Conservation (phyloP, 2,329 filamentous ascomycete genomes). For the Xylaria sp. region DNA sequence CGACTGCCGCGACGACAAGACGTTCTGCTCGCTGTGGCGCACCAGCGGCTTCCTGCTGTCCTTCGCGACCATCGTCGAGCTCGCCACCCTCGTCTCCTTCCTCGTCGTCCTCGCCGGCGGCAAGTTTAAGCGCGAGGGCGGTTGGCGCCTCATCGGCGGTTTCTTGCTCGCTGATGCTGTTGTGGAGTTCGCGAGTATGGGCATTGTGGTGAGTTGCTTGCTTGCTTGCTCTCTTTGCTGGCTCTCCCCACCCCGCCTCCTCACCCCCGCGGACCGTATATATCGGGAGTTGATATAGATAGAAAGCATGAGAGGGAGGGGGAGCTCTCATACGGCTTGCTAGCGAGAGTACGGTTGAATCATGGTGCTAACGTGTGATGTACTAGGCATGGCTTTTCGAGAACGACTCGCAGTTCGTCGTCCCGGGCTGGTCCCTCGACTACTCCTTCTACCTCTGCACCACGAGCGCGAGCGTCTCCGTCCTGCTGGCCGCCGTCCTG, state of each 20-base stretch:
- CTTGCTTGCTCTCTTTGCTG: background rate
- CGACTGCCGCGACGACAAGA: slow-evolving; percentile 75
- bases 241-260: background rate
- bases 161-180: slow-evolving; percentile 73
- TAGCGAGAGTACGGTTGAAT: background rate
- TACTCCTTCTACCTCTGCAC: slow-evolving; percentile 80
- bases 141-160: slow-evolving; percentile 80
- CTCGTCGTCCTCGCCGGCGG: slow-evolving; percentile 81
- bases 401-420: slow-evolving; percentile 83
- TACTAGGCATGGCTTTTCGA: slow-evolving; percentile 82
- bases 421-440: slow-evolving; percentile 82
- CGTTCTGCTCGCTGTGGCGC: slow-evolving; percentile 94
- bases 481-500: slow-evolving; percentile 68
- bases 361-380: background rate
- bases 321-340: no score
- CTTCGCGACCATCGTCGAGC: slow-evolving; percentile 83
- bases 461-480: slow-evolving; percentile 64
- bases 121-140: slow-evolving; percentile 80
- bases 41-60: slow-evolving; percentile 89
- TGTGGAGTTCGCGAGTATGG: slow-evolving; percentile 81
- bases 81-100: slow-evolving; percentile 84
- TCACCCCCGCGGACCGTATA: background rate
- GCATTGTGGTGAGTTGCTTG: slow-evolving; percentile 76
- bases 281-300: background rate
- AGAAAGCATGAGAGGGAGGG: background rate